Percentiles rank a stretch among this genome's conserved stretches.
These are phyloP conservation scores for Fraxinus platypoda DNA, from an alignment of 305 asterid genomes.

Conservation along the genomic window DNA sequence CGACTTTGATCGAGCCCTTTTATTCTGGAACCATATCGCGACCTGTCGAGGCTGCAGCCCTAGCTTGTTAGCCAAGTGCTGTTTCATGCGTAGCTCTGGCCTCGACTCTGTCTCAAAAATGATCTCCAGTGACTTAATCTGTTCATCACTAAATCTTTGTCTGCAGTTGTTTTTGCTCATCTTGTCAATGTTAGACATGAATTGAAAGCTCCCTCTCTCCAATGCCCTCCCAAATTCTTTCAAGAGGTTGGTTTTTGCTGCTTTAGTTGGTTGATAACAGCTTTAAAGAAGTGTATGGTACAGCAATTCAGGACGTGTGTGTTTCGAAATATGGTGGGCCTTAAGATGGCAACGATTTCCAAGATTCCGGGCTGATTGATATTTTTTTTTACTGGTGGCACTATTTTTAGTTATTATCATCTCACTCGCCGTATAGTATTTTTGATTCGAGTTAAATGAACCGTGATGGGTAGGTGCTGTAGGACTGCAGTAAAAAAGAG, in stretches of 20 bases:
- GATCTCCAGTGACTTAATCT: conserved; percentile 57
- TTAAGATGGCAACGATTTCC: conserved; percentile 19
- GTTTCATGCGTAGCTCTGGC: conserved; percentile 69
- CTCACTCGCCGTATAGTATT: not conserved
- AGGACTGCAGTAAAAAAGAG: not conserved
- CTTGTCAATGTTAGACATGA: conserved; percentile 28
- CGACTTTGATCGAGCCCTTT: conserved; percentile 76
- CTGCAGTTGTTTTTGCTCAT: conserved; percentile 30
- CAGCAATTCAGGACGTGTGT: conserved; percentile 26
- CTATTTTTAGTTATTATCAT: not conserved
- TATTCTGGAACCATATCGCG: conserved; percentile 93
- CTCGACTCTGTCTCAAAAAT: conserved; percentile 55
- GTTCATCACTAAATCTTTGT: conserved; percentile 64
- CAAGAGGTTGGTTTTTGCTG: conserved; percentile 15
- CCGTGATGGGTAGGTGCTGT: not conserved
- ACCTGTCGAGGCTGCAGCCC: conserved; percentile 84
- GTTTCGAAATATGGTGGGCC: conserved; percentile 45
- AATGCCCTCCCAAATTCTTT: conserved; percentile 2
- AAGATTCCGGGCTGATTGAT: conserved; percentile 29
- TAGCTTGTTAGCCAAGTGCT: conserved; percentile 63
- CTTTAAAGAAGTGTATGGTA: conserved; percentile 14
- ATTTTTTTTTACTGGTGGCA: not conserved
- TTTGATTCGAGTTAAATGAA: not conserved
- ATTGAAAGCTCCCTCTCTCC: conserved; percentile 2
- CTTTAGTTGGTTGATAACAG: conserved; percentile 28